Evolutionary conservation across 352 stramenopile genomes (phyloP).

Genomic region (Phytophthora citricola): DNA sequence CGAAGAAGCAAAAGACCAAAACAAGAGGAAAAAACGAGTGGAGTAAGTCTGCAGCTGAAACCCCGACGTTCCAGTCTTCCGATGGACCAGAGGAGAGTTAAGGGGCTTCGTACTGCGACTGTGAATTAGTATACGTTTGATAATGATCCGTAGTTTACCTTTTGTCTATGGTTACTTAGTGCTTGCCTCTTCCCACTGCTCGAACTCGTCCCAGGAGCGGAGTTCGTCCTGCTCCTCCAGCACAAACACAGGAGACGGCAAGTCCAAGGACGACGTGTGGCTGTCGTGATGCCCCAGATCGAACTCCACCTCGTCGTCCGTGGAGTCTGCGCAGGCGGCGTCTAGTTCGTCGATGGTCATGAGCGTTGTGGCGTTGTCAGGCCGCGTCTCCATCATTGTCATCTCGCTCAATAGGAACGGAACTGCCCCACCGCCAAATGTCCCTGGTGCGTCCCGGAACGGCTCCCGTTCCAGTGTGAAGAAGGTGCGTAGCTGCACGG

Average conservation of each 20-base stretch:
- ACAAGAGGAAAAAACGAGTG: conserved; percentile 17
- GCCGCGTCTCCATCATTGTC: conserved; percentile 34
- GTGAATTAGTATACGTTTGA: conserved; percentile 28
- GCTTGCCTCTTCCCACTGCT: conserved; percentile 27
- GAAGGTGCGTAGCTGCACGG: conserved; percentile 66
- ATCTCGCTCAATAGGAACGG: conserved; percentile 58
- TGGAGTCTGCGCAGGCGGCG: conserved; percentile 17
- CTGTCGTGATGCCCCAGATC: conserved; percentile 30
- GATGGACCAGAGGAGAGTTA: conserved; percentile 20
- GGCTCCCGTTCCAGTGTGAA: conserved; percentile 58
- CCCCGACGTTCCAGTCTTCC: conserved; percentile 24
- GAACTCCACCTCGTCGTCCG: conserved; percentile 38
- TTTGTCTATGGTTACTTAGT: conserved; percentile 11
- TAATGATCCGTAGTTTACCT: conserved; percentile 19
- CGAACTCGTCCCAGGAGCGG: conserved; percentile 30
- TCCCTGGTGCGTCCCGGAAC: conserved; percentile 47
- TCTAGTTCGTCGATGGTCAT: conserved; percentile 60
- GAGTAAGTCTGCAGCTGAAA: conserved; percentile 7
- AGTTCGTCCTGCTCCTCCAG: conserved; percentile 42
- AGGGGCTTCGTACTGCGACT: neutral
- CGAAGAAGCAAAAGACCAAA: conserved; percentile 30
- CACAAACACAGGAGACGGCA: conserved; percentile 30
- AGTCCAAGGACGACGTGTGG: conserved; percentile 25
- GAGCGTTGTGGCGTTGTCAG: conserved; percentile 49
- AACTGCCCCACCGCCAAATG: conserved; percentile 42